Evolutionary conservation across 2,329 filamentous ascomycete genomes (phyloP).

Genomic region (Fusarium buharicum): DNA sequence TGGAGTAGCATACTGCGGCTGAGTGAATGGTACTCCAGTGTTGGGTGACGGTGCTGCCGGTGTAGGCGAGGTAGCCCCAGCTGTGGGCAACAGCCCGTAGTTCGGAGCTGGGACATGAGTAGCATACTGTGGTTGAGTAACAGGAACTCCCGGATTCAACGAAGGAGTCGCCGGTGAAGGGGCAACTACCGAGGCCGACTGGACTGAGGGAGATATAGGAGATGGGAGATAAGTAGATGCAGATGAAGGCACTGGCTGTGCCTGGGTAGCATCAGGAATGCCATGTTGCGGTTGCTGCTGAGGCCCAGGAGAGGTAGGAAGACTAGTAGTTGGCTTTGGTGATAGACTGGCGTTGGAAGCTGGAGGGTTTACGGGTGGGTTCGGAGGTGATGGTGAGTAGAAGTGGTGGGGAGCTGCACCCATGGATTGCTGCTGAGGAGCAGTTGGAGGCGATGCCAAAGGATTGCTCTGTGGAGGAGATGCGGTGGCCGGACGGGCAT

Average conservation of each 20-base stretch:
- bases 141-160: slow-evolving; percentile 15
- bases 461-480: slow-evolving; percentile 17
- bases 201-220: slow-evolving; percentile 21
- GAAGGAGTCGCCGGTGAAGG: slow-evolving; percentile 26
- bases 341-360: slow-evolving; percentile 5
- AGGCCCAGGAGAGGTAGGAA: slow-evolving; percentile 22
- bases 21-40: slow-evolving; percentile 30
- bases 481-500: slow-evolving; percentile 11
- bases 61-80: slow-evolving; percentile 11
- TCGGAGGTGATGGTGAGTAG: slow-evolving; percentile 22
- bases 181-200: slow-evolving; percentile 10
- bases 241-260: slow-evolving; percentile 20
- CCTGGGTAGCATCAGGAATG: slow-evolving; percentile 21
- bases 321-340: slow-evolving; percentile 17
- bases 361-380: slow-evolving; percentile 3
- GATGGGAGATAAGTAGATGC: slow-evolving; percentile 25
- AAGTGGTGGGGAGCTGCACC: slow-evolving; percentile 42
- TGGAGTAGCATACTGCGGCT: slow-evolving; percentile 37
- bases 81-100: slow-evolving; percentile 13
- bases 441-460: slow-evolving; percentile 10
- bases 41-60: slow-evolving; percentile 12
- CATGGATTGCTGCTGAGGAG: slow-evolving; percentile 19
- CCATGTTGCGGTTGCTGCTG: slow-evolving; percentile 19
- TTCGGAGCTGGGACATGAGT: slow-evolving; percentile 22
- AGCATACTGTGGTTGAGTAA: slow-evolving; percentile 38